Evolutionary conservation across 139 green algal genomes (phyloP).

Genomic region (Coelastrella sp.): DNA sequence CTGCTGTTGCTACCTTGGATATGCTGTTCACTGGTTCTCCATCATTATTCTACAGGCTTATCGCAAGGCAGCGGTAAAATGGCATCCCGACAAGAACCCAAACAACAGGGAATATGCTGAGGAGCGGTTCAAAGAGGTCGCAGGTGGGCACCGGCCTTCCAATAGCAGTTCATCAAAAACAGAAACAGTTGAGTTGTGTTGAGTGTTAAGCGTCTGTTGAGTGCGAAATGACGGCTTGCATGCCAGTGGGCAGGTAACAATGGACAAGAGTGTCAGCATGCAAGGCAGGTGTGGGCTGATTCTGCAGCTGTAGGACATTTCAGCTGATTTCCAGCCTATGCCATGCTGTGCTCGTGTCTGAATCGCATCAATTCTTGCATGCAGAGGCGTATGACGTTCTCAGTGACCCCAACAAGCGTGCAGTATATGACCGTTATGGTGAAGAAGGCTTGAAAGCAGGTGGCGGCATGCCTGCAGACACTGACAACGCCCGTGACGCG

Average conservation of each 20-base stretch:
- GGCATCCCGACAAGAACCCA: slow-evolving; percentile 74
- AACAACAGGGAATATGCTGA: slow-evolving; percentile 39
- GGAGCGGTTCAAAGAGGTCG: slow-evolving; percentile 84
- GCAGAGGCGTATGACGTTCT: slow-evolving; percentile 89
- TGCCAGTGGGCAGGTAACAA: too few species aligned
- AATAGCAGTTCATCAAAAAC: too few species aligned
- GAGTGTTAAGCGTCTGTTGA: too few species aligned
- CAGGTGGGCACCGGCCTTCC: neutral
- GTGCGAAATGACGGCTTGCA: too few species aligned
- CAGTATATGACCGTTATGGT: slow-evolving; percentile 86
- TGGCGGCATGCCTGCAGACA: neutral
- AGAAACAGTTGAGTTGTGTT: too few species aligned
- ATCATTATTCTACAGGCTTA: slow-evolving; percentile 81
- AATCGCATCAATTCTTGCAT: neutral
- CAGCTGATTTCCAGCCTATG: neutral
- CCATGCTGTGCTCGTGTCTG: neutral
- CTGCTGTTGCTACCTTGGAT: too few species aligned
- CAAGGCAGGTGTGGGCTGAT: neutral
- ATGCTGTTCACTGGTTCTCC: too few species aligned
- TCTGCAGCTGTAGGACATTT: neutral
- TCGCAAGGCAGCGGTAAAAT: slow-evolving; percentile 88
- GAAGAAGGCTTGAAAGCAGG: slow-evolving; percentile 89
- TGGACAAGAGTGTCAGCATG: too few species aligned
- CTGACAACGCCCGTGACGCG: neutral
- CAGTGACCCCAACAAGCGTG: slow-evolving; percentile 84